A percentile compares a stretch with the other conserved stretches of the same genome.
These are phyloP conservation scores for Pythium oligandrum DNA, from an alignment of 352 stramenopile species.

Conservation along the genomic window DNA sequence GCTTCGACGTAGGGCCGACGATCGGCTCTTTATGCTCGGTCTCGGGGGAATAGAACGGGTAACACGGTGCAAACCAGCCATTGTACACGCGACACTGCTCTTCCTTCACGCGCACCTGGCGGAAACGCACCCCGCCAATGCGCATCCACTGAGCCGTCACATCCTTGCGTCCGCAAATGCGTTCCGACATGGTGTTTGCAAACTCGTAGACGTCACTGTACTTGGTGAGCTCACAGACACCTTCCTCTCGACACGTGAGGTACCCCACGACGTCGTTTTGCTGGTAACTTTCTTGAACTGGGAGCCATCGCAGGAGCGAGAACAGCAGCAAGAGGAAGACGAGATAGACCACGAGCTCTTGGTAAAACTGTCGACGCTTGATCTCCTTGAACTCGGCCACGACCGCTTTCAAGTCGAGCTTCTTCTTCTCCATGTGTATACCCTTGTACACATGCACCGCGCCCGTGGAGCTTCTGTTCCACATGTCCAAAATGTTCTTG, in stretches of 20 bases:
- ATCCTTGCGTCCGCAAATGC: conserved; percentile 47
- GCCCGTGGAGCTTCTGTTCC: conserved; percentile 39
- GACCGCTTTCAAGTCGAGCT: conserved; percentile 70
- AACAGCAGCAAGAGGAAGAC: conserved; percentile 78
- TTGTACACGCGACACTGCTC: conserved; percentile 66
- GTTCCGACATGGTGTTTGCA: conserved; percentile 38
- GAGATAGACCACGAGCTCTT: conserved; percentile 83
- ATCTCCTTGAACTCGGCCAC: conserved; percentile 85
- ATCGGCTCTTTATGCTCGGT: conserved; percentile 49
- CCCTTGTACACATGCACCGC: conserved; percentile 68
- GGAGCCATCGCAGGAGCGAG: conserved; percentile 69
- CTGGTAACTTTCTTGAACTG: conserved; percentile 77
- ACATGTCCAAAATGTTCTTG: conserved; percentile 45
- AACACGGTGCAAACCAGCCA: conserved; percentile 59
- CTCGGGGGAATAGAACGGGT: conserved; percentile 56
- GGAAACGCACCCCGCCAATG: conserved; percentile 72
- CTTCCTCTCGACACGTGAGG: conserved; percentile 74
- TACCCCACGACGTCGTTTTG: conserved; percentile 80
- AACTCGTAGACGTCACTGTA: conserved; percentile 79
- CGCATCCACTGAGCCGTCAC: conserved; percentile 71
- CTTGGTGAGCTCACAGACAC: conserved; percentile 76
- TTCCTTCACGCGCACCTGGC: conserved; percentile 76
- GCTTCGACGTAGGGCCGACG: conserved; percentile 27
- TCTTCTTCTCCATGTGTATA: conserved; percentile 90
- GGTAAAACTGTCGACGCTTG: conserved; percentile 85